Conservation (phyloP, 2,329 filamentous ascomycete species). For the Metarhizium robertsii region DNA sequence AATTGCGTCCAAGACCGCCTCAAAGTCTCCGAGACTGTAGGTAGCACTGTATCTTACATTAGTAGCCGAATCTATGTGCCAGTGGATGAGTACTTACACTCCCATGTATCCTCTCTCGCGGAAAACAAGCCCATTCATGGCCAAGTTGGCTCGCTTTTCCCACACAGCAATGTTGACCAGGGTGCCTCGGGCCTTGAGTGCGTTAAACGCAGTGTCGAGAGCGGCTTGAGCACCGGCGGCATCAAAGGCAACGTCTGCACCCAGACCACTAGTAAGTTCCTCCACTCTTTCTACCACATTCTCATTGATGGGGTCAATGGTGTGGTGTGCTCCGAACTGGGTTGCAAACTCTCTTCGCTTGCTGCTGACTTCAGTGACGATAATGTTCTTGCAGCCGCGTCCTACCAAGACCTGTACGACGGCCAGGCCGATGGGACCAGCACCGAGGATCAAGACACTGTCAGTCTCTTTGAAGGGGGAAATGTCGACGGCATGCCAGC, state of each 20-base stretch:
- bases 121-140: conserved; percentile 15
- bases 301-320: conserved; percentile 31
- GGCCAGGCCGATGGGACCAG: conserved; percentile 38
- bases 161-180: conserved; percentile 58
- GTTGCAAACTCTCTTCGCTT: conserved; percentile 31
- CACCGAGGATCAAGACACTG: conserved; percentile 38
- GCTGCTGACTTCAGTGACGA: conserved; percentile 36
- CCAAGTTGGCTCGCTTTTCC: conserved; percentile 33
- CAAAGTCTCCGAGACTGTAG: conserved; percentile 34
- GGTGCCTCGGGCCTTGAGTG: conserved; percentile 42
- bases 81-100: conserved; percentile 9
- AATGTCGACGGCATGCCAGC: conserved; percentile 34
- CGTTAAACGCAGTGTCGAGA: conserved; percentile 33
- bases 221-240: conserved; percentile 49
- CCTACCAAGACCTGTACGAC: conserved; percentile 36
- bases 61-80: conserved; percentile 26
- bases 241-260: conserved; percentile 52
- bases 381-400: conserved; percentile 35
- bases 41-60: conserved; percentile 37
- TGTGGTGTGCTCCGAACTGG: conserved; percentile 33
- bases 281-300: conserved; percentile 35
- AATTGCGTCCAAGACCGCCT: conserved; percentile 46
- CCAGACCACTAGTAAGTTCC: conserved; percentile 36
- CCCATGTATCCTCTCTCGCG: conserved; percentile 14
- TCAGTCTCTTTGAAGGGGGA: conserved; percentile 29